Percentiles rank a stretch among this genome's conserved stretches.
Conservation (phyloP, 441 rosid genomes). For the Lepidium campestre region DNA sequence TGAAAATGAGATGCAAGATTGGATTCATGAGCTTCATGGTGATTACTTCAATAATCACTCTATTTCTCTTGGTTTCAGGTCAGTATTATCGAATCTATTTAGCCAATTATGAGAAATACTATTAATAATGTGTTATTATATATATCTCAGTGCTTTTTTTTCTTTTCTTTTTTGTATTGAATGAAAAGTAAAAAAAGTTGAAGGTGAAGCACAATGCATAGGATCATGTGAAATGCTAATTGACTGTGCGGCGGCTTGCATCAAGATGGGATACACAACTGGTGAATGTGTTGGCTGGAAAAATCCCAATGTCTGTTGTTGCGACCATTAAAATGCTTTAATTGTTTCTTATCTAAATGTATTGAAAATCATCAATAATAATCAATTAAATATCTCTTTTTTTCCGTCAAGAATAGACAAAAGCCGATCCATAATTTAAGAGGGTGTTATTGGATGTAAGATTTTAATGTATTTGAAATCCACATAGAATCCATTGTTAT, state of each 20-base stretch:
- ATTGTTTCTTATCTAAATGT: not conserved
- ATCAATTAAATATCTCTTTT: too few relatives aligned
- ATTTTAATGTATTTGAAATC: too few relatives aligned
- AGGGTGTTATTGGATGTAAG: too few relatives aligned
- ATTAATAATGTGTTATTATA: not conserved
- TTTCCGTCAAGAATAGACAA: too few relatives aligned
- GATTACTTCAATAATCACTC: not conserved
- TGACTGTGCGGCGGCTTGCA: not conserved
- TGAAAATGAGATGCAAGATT: conserved; percentile 8
- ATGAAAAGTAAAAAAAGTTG: not conserved
- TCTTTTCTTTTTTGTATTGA: not conserved
- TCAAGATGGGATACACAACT: not conserved
- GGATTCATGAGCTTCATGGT: conserved; percentile 1
- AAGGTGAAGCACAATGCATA: not conserved
- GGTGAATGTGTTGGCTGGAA: not conserved
- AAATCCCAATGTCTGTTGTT: not conserved
- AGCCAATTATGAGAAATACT: not conserved
- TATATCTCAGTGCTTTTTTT: not conserved
- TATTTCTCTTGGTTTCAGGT: conserved; percentile 7
- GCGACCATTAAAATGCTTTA: not conserved
- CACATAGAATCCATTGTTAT: too few relatives aligned
- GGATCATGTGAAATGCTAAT: not conserved
- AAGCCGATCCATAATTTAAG: too few relatives aligned
- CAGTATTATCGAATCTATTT: not conserved
- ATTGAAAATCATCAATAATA: not conserved